Evolutionary conservation across 805 yeast genomes (phyloP), one percentile per base, ranked within the genome.

Genomic region (Cyberlindnera petersonii): DNA sequence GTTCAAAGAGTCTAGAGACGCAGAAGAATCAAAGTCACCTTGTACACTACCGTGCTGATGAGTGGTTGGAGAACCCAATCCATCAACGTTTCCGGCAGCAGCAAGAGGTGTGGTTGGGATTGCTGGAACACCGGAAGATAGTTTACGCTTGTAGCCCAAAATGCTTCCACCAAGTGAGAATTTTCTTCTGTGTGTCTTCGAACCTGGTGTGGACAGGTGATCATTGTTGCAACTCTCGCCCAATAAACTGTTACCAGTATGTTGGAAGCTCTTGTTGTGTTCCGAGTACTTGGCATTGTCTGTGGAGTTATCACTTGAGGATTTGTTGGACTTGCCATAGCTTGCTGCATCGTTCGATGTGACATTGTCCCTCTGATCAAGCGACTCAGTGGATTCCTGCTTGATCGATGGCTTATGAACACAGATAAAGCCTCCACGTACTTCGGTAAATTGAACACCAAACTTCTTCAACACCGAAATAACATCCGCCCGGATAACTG

Each of bases 361-460:
- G 26, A 44, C 31, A 26, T 15, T 20, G 10, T 40, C 35, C 19
- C 35, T 34, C 30, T 39, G 33, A 15, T 36, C 35, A 10, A 45
- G 37, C 5, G 42, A 32, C 16, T 35, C 24, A 26, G 28, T 19
- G 5, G 44, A 35, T 16, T 30, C 38, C 21, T 41, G 20, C 22
- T 33, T 33, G 23, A 69, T 66, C 4, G 79, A 74, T 29, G 82
- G 73, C 24, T 74, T 39, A 54, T 84, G 88, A 9, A 78, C 72
- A 66, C 98, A 89, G 18, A 86, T 74, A 59, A 91, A 89, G 0
- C 97, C 98, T 42, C 98, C 97, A 55, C 83, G 83, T 17, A 89
- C 95, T 63, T 89, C 98, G 46, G 81, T 83, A 59, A 74, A 89
- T 43, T 79, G 77, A 34, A 91, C 93, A 20, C 86, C 87, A 56